Conservation (phyloP, 1,139 yeast species). For the Diutina pseudorugosa region DNA sequence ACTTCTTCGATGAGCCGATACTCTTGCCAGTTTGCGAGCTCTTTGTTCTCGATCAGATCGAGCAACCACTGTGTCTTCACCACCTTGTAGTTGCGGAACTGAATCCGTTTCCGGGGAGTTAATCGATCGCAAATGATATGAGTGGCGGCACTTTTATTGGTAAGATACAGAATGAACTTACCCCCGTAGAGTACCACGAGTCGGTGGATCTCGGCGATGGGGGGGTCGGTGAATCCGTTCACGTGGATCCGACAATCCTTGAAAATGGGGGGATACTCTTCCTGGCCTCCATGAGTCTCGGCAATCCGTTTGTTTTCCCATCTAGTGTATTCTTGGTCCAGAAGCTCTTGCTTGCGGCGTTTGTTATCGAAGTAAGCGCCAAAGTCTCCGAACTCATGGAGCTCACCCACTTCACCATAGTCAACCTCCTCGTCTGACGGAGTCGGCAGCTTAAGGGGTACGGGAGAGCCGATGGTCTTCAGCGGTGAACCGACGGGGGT, state of each 20-base stretch:
- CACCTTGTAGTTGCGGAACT: constrained; percentile 58
- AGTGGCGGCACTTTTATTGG: constrained; percentile 63
- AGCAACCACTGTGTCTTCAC: constrained; percentile 77
- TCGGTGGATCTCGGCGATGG: constrained; percentile 58
- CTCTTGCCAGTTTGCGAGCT: constrained; percentile 53
- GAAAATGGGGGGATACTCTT: constrained; percentile 31
- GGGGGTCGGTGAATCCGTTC: constrained; percentile 79
- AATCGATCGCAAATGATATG: constrained; percentile 74
- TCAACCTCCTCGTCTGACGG: neutral
- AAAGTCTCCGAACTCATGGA: constrained; percentile 57
- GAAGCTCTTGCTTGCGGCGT: constrained; percentile 50
- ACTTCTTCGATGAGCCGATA: constrained; percentile 43
- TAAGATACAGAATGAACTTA: constrained; percentile 50
- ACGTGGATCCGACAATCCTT: constrained; percentile 56
- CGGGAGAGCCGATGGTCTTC: neutral
- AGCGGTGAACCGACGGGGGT: neutral
- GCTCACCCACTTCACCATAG: constrained; percentile 17
- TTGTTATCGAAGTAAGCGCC: constrained; percentile 59
- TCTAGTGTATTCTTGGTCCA: constrained; percentile 41
- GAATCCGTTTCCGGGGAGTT: constrained; percentile 62
- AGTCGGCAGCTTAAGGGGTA: neutral
- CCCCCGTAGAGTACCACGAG: constrained; percentile 76
- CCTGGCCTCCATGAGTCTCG: constrained; percentile 10
- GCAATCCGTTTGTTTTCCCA: constrained; percentile 33
- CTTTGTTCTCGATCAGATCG: constrained; percentile 40